Evolutionary conservation across 345 rosid genomes (phyloP).

Genomic region (Salix purpurea): DNA sequence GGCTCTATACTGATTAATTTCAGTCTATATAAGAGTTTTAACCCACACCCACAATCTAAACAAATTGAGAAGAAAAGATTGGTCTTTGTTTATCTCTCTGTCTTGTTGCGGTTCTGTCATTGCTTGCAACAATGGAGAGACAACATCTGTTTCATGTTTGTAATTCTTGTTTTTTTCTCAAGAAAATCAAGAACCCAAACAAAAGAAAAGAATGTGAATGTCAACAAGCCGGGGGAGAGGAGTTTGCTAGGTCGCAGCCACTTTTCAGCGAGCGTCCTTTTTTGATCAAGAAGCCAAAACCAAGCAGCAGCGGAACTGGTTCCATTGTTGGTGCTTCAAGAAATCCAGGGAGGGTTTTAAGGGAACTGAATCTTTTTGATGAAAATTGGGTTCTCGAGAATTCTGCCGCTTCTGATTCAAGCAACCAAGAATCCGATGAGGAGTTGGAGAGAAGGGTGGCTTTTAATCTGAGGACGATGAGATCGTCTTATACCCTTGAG

Average conservation of each 20-base stretch:
- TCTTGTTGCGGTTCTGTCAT: background rate
- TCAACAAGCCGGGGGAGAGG: background rate
- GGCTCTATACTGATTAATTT: background rate
- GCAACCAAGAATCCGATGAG: background rate
- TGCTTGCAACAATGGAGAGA: background rate
- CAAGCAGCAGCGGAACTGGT: background rate
- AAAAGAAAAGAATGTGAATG: background rate
- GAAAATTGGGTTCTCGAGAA: background rate
- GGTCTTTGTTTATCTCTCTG: background rate
- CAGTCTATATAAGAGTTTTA: background rate
- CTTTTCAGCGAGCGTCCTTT: background rate
- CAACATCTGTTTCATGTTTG: background rate
- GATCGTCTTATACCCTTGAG: background rate
- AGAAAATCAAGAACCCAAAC: background rate
- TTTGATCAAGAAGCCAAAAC: background rate
- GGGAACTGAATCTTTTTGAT: background rate
- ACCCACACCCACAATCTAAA: background rate
- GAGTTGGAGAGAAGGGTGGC: background rate
- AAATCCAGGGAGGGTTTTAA: background rate
- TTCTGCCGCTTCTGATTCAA: background rate
- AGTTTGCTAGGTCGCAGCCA: background rate
- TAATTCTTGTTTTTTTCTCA: background rate
- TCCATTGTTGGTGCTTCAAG: background rate
- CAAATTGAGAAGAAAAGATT: background rate
- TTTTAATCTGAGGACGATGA: background rate